Evolutionary conservation across 2,329 filamentous ascomycete species (phyloP).

Genomic region (Botrytis deweyae): DNA sequence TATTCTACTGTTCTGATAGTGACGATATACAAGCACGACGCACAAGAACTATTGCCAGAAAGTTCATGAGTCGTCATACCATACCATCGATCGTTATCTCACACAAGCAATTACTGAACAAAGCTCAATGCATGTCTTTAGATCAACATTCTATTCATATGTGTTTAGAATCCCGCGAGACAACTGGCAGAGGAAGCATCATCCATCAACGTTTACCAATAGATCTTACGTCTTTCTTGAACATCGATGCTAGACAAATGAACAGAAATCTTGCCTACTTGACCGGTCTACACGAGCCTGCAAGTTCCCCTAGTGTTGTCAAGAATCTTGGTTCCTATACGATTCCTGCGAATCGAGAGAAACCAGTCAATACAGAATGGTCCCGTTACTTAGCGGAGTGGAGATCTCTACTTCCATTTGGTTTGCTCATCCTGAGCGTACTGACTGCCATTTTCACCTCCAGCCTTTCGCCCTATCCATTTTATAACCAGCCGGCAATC

Average conservation of each 20-base stretch:
- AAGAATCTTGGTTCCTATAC: slow-evolving; percentile 24
- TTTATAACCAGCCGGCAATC: slow-evolving; percentile 28
- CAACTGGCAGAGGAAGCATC: slow-evolving; percentile 39
- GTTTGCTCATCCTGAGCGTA: slow-evolving; percentile 33
- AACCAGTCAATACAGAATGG: slow-evolving; percentile 28
- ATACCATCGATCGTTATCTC: slow-evolving; percentile 52
- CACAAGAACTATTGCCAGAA: slow-evolving; percentile 46
- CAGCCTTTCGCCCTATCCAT: slow-evolving; percentile 29
- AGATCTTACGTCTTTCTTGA: slow-evolving; percentile 50
- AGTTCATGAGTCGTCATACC: slow-evolving; percentile 48
- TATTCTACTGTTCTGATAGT: slow-evolving; percentile 49
- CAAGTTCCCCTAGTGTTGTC: slow-evolving; percentile 12
- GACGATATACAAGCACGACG: slow-evolving; percentile 43
- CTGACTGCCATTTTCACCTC: slow-evolving; percentile 29
- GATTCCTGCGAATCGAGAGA: slow-evolving; percentile 28
- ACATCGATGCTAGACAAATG: slow-evolving; percentile 53
- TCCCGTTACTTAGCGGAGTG: slow-evolving; percentile 29
- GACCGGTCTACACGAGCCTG: slow-evolving; percentile 41
- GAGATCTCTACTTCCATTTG: slow-evolving; percentile 33
- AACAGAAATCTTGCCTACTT: slow-evolving; percentile 54
- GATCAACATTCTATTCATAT: slow-evolving; percentile 49
- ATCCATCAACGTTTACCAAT: slow-evolving; percentile 48
- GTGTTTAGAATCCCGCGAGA: slow-evolving; percentile 47
- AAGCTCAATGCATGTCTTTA: slow-evolving; percentile 40
- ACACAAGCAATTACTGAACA: slow-evolving; percentile 44